Evolutionary conservation across 2,329 filamentous ascomycete species (phyloP).

Genomic region (Penicillium sp.): DNA sequence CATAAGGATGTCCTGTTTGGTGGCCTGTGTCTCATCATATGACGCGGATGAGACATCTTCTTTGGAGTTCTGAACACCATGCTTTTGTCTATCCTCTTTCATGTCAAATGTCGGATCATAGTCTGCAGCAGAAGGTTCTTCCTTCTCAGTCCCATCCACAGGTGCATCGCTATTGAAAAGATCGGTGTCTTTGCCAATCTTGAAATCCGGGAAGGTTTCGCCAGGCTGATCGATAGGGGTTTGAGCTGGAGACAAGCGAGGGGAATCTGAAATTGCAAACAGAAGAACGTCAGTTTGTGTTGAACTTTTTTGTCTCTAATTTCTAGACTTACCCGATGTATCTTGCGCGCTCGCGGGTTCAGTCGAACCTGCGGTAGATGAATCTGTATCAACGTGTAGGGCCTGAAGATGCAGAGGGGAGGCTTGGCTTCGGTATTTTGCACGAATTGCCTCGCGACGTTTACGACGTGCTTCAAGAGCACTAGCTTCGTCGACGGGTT

Average conservation of each 20-base stretch:
- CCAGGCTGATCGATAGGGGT: slow-evolving; percentile 50
- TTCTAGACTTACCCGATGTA: slow-evolving; percentile 38
- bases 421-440: slow-evolving; percentile 71
- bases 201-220: slow-evolving; percentile 59
- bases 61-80: slow-evolving; percentile 61
- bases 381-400: slow-evolving; percentile 60
- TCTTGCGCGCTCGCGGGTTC: slow-evolving; percentile 41
- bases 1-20: slow-evolving; percentile 52
- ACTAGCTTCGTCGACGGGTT: slow-evolving; percentile 74
- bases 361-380: slow-evolving; percentile 55
- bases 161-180: slow-evolving; percentile 57
- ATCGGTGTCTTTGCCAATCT: slow-evolving; percentile 65
- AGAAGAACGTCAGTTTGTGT: slow-evolving; percentile 6
- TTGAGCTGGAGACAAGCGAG: slow-evolving; percentile 45
- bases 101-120: slow-evolving; percentile 89
- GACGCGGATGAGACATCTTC: slow-evolving; percentile 54
- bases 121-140: slow-evolving; percentile 86
- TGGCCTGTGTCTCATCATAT: slow-evolving; percentile 59
- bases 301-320: neutral
- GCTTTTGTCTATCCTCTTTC: slow-evolving; percentile 74
- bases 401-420: slow-evolving; percentile 74
- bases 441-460: slow-evolving; percentile 78
- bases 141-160: slow-evolving; percentile 52
- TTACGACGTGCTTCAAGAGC: slow-evolving; percentile 82
- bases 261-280: slow-evolving; percentile 22